These are phyloP conservation scores for Sphagnum tenellum DNA, from an alignment of 225 moss, liverwort and hornwort genomes.

Conservation along the genomic window DNA sequence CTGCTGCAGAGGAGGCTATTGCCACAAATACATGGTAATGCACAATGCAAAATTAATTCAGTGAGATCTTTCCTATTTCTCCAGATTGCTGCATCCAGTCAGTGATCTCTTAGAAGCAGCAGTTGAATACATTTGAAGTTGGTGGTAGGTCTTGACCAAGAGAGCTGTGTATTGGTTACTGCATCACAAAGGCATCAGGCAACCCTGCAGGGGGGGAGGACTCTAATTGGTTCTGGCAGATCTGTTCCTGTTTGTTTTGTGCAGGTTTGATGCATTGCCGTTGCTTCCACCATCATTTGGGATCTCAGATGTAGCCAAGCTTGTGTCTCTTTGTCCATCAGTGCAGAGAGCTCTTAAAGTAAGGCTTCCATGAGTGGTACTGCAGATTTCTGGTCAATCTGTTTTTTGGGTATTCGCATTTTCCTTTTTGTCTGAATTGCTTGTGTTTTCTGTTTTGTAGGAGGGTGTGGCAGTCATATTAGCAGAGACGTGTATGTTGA, in stretches of 20 bases:
- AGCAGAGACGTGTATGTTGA: slow-evolving; percentile 85
- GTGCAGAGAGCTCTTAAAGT: slow-evolving; percentile 85
- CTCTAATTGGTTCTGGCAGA: too few relatives aligned
- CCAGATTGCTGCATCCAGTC: too few relatives aligned
- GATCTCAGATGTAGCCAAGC: slow-evolving; percentile 57
- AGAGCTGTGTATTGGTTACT: too few relatives aligned
- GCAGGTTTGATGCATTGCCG: slow-evolving; percentile 82
- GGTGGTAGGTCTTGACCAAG: too few relatives aligned
- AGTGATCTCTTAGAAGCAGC: too few relatives aligned
- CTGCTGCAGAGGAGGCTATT: slow-evolving; percentile 86
- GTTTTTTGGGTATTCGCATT: too few relatives aligned
- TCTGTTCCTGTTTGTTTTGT: slow-evolving; percentile 4
- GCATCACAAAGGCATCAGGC: too few relatives aligned
- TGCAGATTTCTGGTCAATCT: too few relatives aligned
- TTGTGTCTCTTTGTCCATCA: slow-evolving; percentile 73
- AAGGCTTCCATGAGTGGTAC: slow-evolving; percentile 3
- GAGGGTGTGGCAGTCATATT: slow-evolving; percentile 62
- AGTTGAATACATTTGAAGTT: too few relatives aligned
- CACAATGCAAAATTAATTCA: neutral
- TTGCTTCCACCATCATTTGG: slow-evolving; percentile 74
- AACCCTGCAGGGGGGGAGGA: too few relatives aligned
- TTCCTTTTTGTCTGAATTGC: too few relatives aligned
- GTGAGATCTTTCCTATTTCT: too few relatives aligned
- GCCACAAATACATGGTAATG: slow-evolving; percentile 67
- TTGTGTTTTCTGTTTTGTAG: slow-evolving; percentile 17